phyloP scores from a whole-genome alignment of 2,329 filamentous ascomycete genomes.

The Harringtonia aguacate region DNA sequence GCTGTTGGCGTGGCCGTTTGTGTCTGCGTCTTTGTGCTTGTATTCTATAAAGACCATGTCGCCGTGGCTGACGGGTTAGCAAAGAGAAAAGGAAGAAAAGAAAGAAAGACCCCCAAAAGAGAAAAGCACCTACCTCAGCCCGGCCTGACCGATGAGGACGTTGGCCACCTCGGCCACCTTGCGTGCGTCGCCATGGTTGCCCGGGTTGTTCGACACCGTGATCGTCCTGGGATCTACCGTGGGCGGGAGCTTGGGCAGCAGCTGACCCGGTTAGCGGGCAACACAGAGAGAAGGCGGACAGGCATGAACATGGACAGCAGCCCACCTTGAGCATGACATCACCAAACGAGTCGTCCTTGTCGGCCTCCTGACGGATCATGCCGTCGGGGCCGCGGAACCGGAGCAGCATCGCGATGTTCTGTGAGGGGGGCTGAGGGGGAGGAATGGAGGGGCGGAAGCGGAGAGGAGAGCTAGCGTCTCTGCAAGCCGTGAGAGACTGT shows the following conservation, averaged over 20 bases:
- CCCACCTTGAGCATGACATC: constrained; percentile 44
- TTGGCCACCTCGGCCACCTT: constrained; percentile 45
- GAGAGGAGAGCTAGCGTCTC: not conserved
- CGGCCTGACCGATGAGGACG: constrained; percentile 47
- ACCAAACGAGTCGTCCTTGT: constrained; percentile 62
- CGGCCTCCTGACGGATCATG: constrained; percentile 75
- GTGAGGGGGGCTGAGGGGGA: not conserved
- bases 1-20: constrained; percentile 28
- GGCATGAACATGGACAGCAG: not conserved
- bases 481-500: no score
- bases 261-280: no score
- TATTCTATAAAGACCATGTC: constrained; percentile 86
- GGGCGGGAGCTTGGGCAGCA: constrained; percentile 46
- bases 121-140: constrained; percentile 37
- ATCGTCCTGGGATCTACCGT: constrained; percentile 52
- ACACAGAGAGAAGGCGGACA: no score
- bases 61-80: constrained; percentile 49
- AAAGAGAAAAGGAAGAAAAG: not conserved
- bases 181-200: constrained; percentile 43
- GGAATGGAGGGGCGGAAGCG: not conserved
- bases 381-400: constrained; percentile 87
- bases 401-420: constrained; percentile 55
- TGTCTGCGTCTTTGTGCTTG: constrained; percentile 42
- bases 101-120: not conserved
- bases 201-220: constrained; percentile 50